Percentiles rank a stretch among this genome's conserved stretches.
phyloP scores from a whole-genome alignment of 129 eudicot genomes.

The Arctium minus region DNA sequence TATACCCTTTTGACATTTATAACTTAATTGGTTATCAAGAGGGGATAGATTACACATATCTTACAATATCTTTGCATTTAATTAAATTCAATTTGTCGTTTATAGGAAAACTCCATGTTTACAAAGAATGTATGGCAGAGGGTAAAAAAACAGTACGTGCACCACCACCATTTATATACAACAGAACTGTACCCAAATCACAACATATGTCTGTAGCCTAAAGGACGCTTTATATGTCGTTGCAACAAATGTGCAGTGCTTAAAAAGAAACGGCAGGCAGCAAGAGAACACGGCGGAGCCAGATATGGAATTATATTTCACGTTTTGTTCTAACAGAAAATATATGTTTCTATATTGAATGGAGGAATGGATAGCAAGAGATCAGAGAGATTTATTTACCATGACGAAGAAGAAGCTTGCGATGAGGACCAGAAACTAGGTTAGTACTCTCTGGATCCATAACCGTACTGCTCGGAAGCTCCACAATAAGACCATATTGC shows the following conservation, averaged over 20 bases:
- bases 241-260: constrained; percentile 8
- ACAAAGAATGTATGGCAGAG: background rate
- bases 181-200: constrained; percentile 13
- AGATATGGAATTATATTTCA: background rate
- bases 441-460: constrained; percentile 7
- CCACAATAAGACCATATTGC: constrained; percentile 6
- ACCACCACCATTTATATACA: constrained; percentile 15
- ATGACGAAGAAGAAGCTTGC: constrained; percentile 51
- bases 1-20: background rate
- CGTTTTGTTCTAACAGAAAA: background rate
- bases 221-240: background rate
- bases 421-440: constrained; percentile 25
- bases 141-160: constrained; percentile 26
- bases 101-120: background rate
- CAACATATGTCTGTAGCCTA: constrained; percentile 12
- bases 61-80: background rate
- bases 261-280: background rate
- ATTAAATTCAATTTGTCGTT: constrained; percentile 2
- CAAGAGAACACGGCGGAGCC: background rate
- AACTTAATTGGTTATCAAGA: background rate
- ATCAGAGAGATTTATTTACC: constrained; percentile 33
- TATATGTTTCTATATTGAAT: background rate
- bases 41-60: background rate
- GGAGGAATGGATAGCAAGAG: background rate
- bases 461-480: background rate